Conservation (phyloP, 805 yeast species). For the Starmera pachycereana region DNA sequence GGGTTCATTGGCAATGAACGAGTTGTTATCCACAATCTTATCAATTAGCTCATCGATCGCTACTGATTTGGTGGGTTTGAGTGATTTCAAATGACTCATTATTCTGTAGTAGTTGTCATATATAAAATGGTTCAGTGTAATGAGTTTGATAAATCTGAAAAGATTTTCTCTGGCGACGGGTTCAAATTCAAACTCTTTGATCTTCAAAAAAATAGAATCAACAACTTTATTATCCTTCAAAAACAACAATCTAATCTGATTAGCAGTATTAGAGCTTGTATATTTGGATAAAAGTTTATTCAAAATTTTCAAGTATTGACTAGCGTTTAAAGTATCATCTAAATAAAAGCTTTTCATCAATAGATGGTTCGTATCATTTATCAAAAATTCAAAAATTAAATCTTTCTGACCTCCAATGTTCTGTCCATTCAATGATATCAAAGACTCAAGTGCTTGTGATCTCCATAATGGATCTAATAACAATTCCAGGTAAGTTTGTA, state of each 20-base stretch:
- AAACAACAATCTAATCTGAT: constrained; percentile 13
- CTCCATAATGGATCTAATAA: constrained; percentile 42
- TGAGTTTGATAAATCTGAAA: constrained; percentile 13
- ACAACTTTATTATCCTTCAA: constrained; percentile 8
- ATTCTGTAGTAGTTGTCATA: constrained; percentile 8
- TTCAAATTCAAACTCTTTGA: constrained; percentile 5
- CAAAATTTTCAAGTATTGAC: constrained; percentile 31
- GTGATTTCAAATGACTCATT: constrained; percentile 1
- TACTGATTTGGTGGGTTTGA: constrained; percentile 6
- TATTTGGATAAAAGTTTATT: constrained; percentile 20
- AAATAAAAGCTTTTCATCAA: constrained; percentile 30
- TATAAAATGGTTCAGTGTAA: constrained; percentile 5
- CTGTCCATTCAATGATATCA: constrained; percentile 24
- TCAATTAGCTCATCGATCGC: constrained; percentile 14
- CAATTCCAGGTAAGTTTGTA: constrained; percentile 25
- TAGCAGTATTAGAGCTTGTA: constrained; percentile 8
- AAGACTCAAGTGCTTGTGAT: constrained; percentile 36
- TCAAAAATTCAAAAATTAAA: constrained; percentile 16
- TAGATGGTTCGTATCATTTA: constrained; percentile 22
- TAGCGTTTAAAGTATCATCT: constrained; percentile 30
- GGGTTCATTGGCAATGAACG: too few relatives aligned
- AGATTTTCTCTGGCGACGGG: constrained; percentile 10
- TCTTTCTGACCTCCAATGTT: constrained; percentile 20
- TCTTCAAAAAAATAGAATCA: constrained; percentile 5
- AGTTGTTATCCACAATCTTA: constrained; percentile 10